Conservation (phyloP, 495 filamentous ascomycete genomes). For the Tuber indicum region DNA sequence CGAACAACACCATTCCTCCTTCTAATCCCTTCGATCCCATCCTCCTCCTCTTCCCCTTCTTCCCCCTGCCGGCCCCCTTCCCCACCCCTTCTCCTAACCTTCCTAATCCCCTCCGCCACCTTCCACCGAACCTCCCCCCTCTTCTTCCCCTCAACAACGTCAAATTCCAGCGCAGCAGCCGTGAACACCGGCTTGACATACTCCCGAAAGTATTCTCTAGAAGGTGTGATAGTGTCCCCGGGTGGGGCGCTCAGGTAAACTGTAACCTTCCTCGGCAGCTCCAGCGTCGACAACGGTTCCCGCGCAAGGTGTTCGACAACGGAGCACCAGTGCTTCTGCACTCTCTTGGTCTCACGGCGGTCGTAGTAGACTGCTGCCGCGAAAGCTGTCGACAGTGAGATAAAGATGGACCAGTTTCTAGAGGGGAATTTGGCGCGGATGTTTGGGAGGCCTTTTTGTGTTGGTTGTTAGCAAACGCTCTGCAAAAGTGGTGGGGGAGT, state of each 20-base stretch:
- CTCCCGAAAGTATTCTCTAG: conserved; percentile 89
- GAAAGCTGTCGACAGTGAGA: conserved; percentile 68
- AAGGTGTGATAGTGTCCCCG: conserved; percentile 56
- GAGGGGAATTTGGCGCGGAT: conserved; percentile 82
- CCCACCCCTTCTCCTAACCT: conserved; percentile 49
- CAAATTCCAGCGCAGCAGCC: conserved; percentile 85
- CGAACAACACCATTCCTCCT: conserved; percentile 57
- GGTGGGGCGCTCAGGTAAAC: conserved; percentile 81
- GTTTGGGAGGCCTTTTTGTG: conserved; percentile 60
- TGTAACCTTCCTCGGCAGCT: conserved; percentile 76
- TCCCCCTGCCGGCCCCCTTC: conserved; percentile 32
- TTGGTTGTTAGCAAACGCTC: conserved; percentile 11
- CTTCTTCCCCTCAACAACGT: conserved; percentile 81
- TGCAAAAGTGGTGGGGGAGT: background rate
- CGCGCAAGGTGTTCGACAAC: conserved; percentile 79
- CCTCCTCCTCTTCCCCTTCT: conserved; percentile 50
- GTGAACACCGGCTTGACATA: conserved; percentile 92
- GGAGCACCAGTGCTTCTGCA: conserved; percentile 77
- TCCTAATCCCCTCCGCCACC: conserved; percentile 74
- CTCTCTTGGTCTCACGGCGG: conserved; percentile 73
- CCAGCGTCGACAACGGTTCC: conserved; percentile 60
- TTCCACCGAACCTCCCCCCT: conserved; percentile 81
- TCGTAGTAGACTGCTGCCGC: conserved; percentile 78
- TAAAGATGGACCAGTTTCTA: conserved; percentile 95
- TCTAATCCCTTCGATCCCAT: conserved; percentile 53